Evolutionary conservation across 257 asterid genomes (phyloP).

Genomic region (Solanum ossicruentum): DNA sequence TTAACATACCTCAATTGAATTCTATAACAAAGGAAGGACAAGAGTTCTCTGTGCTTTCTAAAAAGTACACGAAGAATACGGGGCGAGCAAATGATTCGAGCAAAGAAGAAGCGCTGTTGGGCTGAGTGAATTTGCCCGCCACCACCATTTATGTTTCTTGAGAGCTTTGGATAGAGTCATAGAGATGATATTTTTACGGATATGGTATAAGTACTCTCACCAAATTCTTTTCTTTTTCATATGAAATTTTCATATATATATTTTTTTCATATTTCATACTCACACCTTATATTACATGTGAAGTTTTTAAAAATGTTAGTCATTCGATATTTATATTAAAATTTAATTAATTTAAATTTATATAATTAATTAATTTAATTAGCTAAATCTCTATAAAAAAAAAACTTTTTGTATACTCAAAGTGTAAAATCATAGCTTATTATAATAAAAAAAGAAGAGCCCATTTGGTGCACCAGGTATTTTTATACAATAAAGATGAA

Average conservation of each 20-base stretch:
- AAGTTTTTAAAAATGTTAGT: no score
- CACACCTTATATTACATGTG: not conserved
- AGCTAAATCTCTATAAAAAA: accelerated
- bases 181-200: not conserved
- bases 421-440: no score
- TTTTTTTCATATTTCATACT: no score
- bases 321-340: no score
- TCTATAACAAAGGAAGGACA: not conserved
- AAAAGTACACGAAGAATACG: no score
- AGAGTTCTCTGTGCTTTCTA: not conserved
- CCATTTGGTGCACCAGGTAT: not conserved
- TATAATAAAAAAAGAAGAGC: no score
- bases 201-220: not conserved
- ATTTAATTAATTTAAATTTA: no score
- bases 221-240: not conserved
- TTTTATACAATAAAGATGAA: not conserved
- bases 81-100: not conserved
- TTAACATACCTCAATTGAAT: not conserved
- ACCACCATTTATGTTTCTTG: not conserved
- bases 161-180: not conserved
- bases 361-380: no score
- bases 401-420: no score
- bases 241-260: no score
- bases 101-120: not conserved
- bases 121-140: not conserved